Base-by-base conservation (phyloP, 495 filamentous ascomycete genomes). In the Xylaria telfairii region DNA sequence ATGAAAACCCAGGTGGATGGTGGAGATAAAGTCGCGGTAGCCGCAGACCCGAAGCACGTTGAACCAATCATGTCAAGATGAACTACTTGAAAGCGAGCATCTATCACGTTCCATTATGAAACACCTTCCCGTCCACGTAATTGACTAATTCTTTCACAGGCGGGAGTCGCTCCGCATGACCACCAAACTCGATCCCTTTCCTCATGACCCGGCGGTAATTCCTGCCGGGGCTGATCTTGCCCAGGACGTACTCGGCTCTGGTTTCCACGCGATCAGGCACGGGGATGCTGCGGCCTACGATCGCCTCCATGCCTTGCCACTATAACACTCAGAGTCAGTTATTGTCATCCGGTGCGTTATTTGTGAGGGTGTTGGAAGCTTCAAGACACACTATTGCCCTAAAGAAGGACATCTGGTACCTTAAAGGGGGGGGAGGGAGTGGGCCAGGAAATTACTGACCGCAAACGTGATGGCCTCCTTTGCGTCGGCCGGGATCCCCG, bases 381-480 rank as follows among this genome's bases (percentile, higher is more conserved):
- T 37, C 34, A 37, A 37, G 34, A 37, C 34, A 37, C 34, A 37
- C 8, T 37, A 37, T 37, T 37, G 34, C 8, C 34, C 34, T 37
- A 8, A 37, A 37, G n/a, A 37, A 37, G 34, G 34, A 37, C 3
- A 37, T 37, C 34, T 37, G 8, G 34, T 37, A 8, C 34, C 8
- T 8, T 37, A 37, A 37, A 37, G 8, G 34, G 34, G 8, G 3
- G 8, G 8, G 4, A 37, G 8, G 34, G 8, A 37, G 8, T 8
- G 3, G 8, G 34, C 34, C 8, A 3, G 4, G 34, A 8, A 37
- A 37, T 37, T 37, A 37, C 34, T 37, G 4, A 37, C 34, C 34
- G 86, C 85, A 68, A 88, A 88, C 2, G 84, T 88, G 67, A 90
- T 84, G 26, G 87, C 86, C 79, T 89, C 87, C 78, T 88, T 90